Evolutionary conservation across 2,329 filamentous ascomycete species (phyloP), one percentile per base, ranked within the genome.

Genomic region (Monosporascus ibericus): DNA sequence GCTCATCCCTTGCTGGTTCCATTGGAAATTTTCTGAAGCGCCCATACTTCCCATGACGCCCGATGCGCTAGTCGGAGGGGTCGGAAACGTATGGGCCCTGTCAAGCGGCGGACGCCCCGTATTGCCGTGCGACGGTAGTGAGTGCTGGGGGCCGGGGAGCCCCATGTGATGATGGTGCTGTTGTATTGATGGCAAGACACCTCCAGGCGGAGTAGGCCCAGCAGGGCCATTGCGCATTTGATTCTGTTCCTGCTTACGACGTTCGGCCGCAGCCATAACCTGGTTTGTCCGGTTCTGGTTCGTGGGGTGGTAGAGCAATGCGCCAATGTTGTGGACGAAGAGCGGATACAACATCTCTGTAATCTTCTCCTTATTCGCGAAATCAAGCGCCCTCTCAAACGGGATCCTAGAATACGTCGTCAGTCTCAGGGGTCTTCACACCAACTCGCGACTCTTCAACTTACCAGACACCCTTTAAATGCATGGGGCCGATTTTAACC

Each of bases 361-460:
- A 58, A 97, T 99, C 75, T 97, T 97, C 72, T 99, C 94, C 79
- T 96, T 97, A 76, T 99, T 99, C 59, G 94, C 94, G 68, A 99
- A 97, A 64, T 97, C 94, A 50, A 99, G 76, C n/a, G 94, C 94
- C 60, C 94, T 87, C 63, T 97, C 94, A 64, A 95, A 97, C 2
- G 94, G 94, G 65, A 99, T 99, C 92, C 92, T 96, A 62, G 18
- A 48, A 18, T 37, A 36, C 7, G n/a, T 18, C 24, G 34, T 59
- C 51, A 62, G 56, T 50, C 34, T 52, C 20, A 49, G 42, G n/a
- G 34, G 36, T 20, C 37, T 18, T 40, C 18, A 5, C 5, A n/a
- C 11, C 6, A 8, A 20, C 3, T 8, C 20, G 6, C 22, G 38
- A 40, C 37, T 51, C 47, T 51, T 20, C 52, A 47, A 75, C 87